Evolutionary conservation across 225 moss, liverwort and hornwort genomes (phyloP).

Genomic region (Neckera pumila): DNA sequence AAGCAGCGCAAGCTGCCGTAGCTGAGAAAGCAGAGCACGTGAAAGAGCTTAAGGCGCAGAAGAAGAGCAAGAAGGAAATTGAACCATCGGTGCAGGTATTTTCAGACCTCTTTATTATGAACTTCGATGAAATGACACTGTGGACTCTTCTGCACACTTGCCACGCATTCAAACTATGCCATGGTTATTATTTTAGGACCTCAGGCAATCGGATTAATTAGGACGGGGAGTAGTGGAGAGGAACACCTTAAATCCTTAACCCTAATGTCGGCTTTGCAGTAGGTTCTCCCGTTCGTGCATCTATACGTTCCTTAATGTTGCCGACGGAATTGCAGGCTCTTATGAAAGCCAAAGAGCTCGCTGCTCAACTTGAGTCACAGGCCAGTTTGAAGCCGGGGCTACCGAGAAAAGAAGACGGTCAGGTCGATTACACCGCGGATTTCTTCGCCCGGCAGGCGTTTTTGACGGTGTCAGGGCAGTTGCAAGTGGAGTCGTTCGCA

Average conservation of each 20-base stretch:
- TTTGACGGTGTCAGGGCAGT: conserved; percentile 91
- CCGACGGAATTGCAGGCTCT: conserved; percentile 19
- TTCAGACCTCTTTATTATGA: background rate
- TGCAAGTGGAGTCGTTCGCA: conserved; percentile 91
- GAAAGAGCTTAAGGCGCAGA: conserved; percentile 43
- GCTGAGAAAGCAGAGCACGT: conserved; percentile 20
- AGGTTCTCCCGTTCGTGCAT: background rate
- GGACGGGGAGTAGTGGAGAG: background rate
- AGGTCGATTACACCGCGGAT: conserved; percentile 64
- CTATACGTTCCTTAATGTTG: background rate
- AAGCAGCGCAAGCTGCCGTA: conserved; percentile 16
- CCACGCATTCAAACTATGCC: background rate
- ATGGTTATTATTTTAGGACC: background rate
- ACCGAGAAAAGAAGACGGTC: conserved; percentile 57
- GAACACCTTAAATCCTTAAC: background rate
- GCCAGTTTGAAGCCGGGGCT: conserved; percentile 60
- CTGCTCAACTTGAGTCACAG: conserved; percentile 21
- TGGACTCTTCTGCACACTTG: background rate
- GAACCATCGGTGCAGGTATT: conserved; percentile 28
- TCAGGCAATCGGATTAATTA: background rate
- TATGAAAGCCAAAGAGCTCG: conserved; percentile 33
- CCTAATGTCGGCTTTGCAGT: background rate
- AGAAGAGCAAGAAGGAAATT: conserved; percentile 46
- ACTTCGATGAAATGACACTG: background rate
- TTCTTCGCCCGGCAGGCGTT: conserved; percentile 84